These are phyloP conservation scores for Ophidiomyces ophidiicola DNA, from an alignment of 2,329 filamentous ascomycete genomes.

Conservation along the genomic window DNA sequence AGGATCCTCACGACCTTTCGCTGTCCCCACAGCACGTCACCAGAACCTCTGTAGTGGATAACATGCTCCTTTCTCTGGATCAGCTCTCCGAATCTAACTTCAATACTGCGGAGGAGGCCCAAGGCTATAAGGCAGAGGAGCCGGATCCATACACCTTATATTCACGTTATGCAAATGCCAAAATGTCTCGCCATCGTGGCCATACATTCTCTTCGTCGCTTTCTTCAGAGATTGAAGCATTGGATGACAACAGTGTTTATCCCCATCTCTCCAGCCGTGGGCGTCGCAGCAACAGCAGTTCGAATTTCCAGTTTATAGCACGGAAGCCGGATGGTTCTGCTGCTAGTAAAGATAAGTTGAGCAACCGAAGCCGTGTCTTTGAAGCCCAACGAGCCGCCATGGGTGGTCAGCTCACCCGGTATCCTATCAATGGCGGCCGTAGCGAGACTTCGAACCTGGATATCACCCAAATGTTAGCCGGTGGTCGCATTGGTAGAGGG, in stretches of 20 bases:
- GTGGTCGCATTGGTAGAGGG: constrained; percentile 23
- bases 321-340: constrained; percentile 53
- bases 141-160: constrained; percentile 26
- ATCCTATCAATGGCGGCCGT: constrained; percentile 54
- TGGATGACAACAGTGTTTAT: constrained; percentile 29
- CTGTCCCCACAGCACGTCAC: constrained; percentile 49
- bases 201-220: constrained; percentile 50
- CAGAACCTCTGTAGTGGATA: constrained; percentile 83
- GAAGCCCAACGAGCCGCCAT: constrained; percentile 23
- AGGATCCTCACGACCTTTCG: constrained; percentile 23
- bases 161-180: constrained; percentile 22
- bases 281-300: constrained; percentile 69
- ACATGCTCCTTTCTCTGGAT: constrained; percentile 89
- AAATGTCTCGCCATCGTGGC: constrained; percentile 38
- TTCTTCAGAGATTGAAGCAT: constrained; percentile 44
- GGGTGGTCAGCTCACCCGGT: constrained; percentile 37
- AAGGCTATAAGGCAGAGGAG: constrained; percentile 29
- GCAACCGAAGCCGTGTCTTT: constrained; percentile 28
- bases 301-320: constrained; percentile 52
- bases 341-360: constrained; percentile 25
- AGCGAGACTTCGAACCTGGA: constrained; percentile 71
- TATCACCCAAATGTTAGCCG: constrained; percentile 41
- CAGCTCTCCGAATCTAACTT: constrained; percentile 42
- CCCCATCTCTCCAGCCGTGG: constrained; percentile 35
- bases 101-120: constrained; percentile 2